phyloP scores from a whole-genome alignment of 2,329 filamentous ascomycete species.

The Canariomyces notabilis region DNA sequence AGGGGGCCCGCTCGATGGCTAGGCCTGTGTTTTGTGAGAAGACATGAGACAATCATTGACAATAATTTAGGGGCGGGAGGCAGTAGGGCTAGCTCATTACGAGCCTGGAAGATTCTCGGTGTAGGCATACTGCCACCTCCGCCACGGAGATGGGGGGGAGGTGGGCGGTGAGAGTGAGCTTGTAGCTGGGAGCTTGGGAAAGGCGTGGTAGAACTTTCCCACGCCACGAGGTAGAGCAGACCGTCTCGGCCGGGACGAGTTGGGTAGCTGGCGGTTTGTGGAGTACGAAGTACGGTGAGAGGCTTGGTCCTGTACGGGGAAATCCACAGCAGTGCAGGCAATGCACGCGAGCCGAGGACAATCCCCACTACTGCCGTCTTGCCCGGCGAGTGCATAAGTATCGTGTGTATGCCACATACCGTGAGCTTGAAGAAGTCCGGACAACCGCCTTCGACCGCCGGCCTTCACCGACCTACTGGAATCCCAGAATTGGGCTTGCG shows the following conservation, averaged over 20 bases:
- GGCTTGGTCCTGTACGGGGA: background rate
- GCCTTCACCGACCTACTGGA: background rate
- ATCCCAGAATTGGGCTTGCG: background rate
- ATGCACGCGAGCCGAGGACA: too few species aligned
- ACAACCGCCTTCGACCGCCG: background rate
- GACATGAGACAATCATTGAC: too few species aligned
- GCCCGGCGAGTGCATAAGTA: background rate
- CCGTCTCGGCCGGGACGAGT: background rate
- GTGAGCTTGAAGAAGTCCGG: background rate
- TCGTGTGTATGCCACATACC: constrained; percentile 1
- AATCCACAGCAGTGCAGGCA: too few species aligned
- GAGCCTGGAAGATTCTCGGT: background rate
- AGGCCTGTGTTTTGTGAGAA: too few species aligned
- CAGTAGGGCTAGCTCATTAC: background rate
- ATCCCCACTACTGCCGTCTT: too few species aligned
- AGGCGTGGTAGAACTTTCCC: background rate
- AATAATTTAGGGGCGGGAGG: too few species aligned
- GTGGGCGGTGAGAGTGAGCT: background rate
- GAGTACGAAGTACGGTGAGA: background rate
- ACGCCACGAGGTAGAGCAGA: background rate
- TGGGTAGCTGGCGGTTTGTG: background rate
- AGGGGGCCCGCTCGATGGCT: too few species aligned
- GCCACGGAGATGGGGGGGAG: background rate
- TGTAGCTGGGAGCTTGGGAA: background rate
- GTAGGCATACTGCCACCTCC: background rate